phyloP scores from a whole-genome alignment of 202 grass and related monocot genomes.

The Schoenoplectus tabernaemontani region DNA sequence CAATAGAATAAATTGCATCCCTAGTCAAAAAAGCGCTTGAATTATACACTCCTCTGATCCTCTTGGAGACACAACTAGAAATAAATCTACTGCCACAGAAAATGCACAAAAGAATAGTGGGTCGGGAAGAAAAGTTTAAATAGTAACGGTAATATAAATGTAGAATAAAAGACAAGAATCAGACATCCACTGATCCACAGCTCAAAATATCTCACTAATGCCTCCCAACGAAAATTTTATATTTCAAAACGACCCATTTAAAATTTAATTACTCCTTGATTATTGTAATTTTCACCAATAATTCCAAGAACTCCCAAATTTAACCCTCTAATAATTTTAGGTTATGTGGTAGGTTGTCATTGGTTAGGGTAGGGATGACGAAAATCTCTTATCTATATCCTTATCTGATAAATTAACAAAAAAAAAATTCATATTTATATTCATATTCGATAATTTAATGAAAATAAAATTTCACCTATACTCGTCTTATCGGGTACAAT shows the following conservation, averaged over 20 bases:
- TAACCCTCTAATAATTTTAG: background rate
- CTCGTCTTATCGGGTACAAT: too few relatives aligned
- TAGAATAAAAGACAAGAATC: background rate
- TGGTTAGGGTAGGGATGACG: too few relatives aligned
- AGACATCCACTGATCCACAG: background rate
- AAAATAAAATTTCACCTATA: too few relatives aligned
- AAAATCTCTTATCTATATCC: too few relatives aligned
- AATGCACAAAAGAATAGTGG: background rate
- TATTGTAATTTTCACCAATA: background rate
- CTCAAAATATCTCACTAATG: background rate
- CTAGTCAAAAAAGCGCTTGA: too few relatives aligned
- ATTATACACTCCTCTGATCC: too few relatives aligned
- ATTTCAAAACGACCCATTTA: background rate
- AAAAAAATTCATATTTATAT: too few relatives aligned
- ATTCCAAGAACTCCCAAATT: background rate
- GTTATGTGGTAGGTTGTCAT: background rate
- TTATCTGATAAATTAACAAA: too few relatives aligned
- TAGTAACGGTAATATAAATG: conserved; percentile 9
- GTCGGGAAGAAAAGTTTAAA: background rate
- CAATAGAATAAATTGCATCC: too few relatives aligned
- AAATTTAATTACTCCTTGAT: background rate
- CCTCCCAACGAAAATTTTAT: background rate
- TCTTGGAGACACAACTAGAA: background rate
- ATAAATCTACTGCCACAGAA: background rate
- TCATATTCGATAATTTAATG: too few relatives aligned